Conservation (phyloP, 441 rosid genomes). For the Dalechampia spathulata region DNA sequence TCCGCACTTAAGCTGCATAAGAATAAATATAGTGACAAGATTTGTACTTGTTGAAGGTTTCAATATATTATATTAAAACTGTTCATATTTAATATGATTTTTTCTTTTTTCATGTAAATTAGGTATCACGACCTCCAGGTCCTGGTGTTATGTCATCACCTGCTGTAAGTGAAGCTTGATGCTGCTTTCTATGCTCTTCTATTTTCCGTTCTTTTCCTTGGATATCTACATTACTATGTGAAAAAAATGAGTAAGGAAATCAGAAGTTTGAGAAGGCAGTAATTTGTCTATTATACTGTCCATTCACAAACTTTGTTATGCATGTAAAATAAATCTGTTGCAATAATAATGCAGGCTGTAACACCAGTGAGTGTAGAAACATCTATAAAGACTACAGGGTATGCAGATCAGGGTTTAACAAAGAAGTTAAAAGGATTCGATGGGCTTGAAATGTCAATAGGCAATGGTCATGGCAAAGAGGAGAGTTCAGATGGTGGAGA, state of each 20-base stretch:
- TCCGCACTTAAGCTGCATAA: too few species aligned
- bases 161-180: constrained; percentile 39
- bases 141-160: constrained; percentile 36
- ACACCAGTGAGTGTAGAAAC: constrained; percentile 37
- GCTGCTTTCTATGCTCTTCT: constrained; percentile 2
- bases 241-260: neutral
- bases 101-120: neutral
- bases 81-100: too few species aligned
- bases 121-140: constrained; percentile 48
- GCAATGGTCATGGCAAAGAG: constrained; percentile 38
- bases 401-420: constrained; percentile 49
- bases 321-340: constrained; percentile 12
- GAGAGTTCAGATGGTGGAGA: constrained; percentile 41
- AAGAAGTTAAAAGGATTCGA: constrained; percentile 81
- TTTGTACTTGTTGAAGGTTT: too few species aligned
- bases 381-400: constrained; percentile 65
- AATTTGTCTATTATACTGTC: neutral
- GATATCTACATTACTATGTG: neutral
- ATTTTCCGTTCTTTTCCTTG: neutral
- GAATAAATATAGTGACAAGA: too few species aligned
- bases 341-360: constrained; percentile 44
- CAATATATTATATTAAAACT: too few species aligned
- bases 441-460: constrained; percentile 79
- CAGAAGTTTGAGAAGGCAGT: neutral
- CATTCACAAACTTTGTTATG: neutral